These are phyloP conservation scores for Zopfia rhizophila DNA, from an alignment of 2,329 filamentous ascomycete species.

Conservation along the genomic window DNA sequence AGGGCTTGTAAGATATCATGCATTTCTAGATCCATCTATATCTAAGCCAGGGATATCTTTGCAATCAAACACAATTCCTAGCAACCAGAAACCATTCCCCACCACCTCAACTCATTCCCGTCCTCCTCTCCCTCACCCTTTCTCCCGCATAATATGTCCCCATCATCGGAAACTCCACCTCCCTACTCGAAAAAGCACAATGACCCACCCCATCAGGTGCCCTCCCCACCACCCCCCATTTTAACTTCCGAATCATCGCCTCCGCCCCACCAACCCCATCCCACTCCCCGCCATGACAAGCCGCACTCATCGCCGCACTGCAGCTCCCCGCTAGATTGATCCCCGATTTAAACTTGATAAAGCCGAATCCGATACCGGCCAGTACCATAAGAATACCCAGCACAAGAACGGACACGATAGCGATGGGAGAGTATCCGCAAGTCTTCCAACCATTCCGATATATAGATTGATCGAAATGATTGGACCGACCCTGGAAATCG, in stretches of 20 bases:
- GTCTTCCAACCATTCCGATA: constrained; percentile 8
- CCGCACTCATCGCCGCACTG: constrained; percentile 53
- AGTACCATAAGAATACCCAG: constrained; percentile 27
- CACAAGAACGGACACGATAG: constrained; percentile 30
- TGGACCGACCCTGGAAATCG: not conserved
- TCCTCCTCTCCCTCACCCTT: not conserved
- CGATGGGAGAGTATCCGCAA: constrained; percentile 36
- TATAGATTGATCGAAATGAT: not conserved
- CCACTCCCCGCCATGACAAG: constrained; percentile 29
- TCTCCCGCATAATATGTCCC: not conserved
- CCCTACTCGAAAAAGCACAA: constrained; percentile 24
- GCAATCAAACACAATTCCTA: too few species aligned
- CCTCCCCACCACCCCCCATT: constrained; percentile 29
- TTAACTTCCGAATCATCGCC: constrained; percentile 1
- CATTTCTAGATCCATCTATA: too few species aligned
- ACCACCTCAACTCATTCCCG: constrained; percentile 2
- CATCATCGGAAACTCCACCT: constrained; percentile 5
- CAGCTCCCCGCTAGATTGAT: constrained; percentile 85
- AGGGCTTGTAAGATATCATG: too few species aligned
- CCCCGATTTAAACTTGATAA: constrained; percentile 79
- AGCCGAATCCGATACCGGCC: constrained; percentile 64
- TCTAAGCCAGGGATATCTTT: too few species aligned
- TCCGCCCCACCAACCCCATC: constrained; percentile 5
- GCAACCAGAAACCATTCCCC: too few species aligned
- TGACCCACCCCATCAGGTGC: constrained; percentile 23